A percentile compares a stretch with the other conserved stretches of the same genome.
These are phyloP conservation scores for Debaryomyces udenii DNA, from an alignment of 1,139 yeast genomes.

Conservation along the genomic window DNA sequence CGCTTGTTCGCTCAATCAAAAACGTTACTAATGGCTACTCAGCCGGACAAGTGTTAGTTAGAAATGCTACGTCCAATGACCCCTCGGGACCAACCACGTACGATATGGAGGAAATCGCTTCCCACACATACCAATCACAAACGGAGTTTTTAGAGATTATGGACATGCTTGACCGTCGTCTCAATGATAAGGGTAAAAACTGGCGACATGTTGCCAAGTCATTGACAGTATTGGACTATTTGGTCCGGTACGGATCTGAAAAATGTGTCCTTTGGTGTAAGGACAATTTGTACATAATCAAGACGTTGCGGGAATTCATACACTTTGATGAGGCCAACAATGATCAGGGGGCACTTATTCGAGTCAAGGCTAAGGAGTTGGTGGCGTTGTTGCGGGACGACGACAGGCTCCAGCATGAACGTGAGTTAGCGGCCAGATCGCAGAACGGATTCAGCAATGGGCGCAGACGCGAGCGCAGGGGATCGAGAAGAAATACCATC, in stretches of 20 bases:
- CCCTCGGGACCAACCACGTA: slow-evolving; percentile 80
- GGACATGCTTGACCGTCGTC: slow-evolving; percentile 93
- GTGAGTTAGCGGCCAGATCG: slow-evolving; percentile 48
- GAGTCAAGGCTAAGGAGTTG: slow-evolving; percentile 91
- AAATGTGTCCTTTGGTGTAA: slow-evolving; percentile 93
- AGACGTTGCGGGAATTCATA: slow-evolving; percentile 89
- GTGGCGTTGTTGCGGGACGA: slow-evolving; percentile 80
- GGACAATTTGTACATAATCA: slow-evolving; percentile 85
- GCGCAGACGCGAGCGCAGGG: slow-evolving; percentile 22
- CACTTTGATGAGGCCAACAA: slow-evolving; percentile 76
- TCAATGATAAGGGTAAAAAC: slow-evolving; percentile 95
- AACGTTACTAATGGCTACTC: slow-evolving; percentile 95
- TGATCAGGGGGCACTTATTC: slow-evolving; percentile 88
- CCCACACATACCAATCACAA: slow-evolving; percentile 66
- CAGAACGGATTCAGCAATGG: slow-evolving; percentile 24
- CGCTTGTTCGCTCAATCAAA: slow-evolving; percentile 82
- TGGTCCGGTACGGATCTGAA: slow-evolving; percentile 86
- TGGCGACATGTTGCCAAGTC: slow-evolving; percentile 98
- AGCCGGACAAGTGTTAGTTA: slow-evolving; percentile 79
- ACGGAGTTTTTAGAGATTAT: slow-evolving; percentile 86
- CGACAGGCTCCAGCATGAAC: slow-evolving; percentile 76
- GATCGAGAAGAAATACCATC: slow-evolving; percentile 20
- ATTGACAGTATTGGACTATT: slow-evolving; percentile 82
- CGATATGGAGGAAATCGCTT: slow-evolving; percentile 85
- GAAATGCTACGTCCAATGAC: slow-evolving; percentile 94